Evolutionary conservation across 139 green algal species (phyloP).

Genomic region (Closterium sp.): DNA sequence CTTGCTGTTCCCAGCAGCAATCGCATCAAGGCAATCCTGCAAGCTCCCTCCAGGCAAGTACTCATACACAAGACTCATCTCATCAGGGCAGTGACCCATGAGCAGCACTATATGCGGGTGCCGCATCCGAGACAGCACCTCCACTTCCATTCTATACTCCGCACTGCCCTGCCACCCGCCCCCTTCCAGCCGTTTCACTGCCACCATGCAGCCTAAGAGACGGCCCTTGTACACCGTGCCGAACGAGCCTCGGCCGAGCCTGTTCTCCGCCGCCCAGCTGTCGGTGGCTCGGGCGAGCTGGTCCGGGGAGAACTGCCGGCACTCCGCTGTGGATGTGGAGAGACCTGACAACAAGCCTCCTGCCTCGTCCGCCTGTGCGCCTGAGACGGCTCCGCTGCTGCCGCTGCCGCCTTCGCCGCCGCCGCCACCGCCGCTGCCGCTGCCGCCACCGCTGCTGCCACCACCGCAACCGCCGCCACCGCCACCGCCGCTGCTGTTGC

Average conservation of each 20-base stretch:
- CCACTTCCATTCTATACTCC: constrained; percentile 42
- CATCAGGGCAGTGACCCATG: constrained; percentile 59
- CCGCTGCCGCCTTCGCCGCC: no score
- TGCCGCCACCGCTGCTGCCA: no score
- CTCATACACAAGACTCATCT: constrained; percentile 62
- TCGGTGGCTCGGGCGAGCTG: not conserved
- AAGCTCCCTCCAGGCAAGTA: constrained; percentile 55
- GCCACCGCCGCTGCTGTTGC: not conserved
- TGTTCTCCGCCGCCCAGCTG: not conserved
- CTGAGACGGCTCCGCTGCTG: no score
- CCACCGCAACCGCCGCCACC: no score
- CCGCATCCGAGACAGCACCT: constrained; percentile 57
- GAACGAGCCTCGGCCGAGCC: constrained; percentile 3
- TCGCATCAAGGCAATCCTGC: constrained; percentile 45
- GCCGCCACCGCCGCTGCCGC: no score
- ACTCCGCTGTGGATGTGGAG: not conserved
- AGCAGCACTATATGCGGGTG: constrained; percentile 68
- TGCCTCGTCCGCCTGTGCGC: no score
- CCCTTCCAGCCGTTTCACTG: constrained; percentile 4
- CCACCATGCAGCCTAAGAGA: not conserved
- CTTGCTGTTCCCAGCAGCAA: not conserved
- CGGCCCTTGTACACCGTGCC: constrained; percentile 12
- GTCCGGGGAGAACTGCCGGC: not conserved
- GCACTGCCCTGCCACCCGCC: not conserved
- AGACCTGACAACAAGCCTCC: no score